Evolutionary conservation across 2,329 filamentous ascomycete genomes (phyloP).

Genomic region (Fusarium palustre): DNA sequence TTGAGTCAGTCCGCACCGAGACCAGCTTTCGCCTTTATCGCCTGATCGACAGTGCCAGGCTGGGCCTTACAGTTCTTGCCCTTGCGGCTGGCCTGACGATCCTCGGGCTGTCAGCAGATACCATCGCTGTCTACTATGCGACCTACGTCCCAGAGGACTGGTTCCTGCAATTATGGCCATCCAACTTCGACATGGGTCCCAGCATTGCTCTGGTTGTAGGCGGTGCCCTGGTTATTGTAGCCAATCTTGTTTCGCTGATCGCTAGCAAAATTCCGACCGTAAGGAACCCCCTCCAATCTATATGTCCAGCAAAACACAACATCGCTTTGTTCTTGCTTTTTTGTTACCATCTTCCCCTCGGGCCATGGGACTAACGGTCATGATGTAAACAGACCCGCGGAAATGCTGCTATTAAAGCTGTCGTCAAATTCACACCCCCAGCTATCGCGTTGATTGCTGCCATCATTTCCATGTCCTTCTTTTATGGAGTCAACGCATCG

Average conservation of each 20-base stretch:
- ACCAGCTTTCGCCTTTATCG: conserved; percentile 55
- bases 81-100: conserved; percentile 64
- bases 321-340: conserved; percentile 2
- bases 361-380: conserved; percentile 27
- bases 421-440: conserved; percentile 46
- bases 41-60: conserved; percentile 58
- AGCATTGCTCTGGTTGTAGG: conserved; percentile 66
- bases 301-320: not conserved
- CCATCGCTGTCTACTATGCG: conserved; percentile 65
- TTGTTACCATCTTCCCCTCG: not conserved
- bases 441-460: conserved; percentile 53
- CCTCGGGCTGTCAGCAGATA: conserved; percentile 66
- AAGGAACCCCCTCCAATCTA: conserved; percentile 48
- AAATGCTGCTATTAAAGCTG: conserved; percentile 33
- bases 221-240: conserved; percentile 61
- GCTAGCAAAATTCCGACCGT: conserved; percentile 63
- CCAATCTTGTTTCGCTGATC: conserved; percentile 61
- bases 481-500: conserved; percentile 68
- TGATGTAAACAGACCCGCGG: conserved; percentile 37
- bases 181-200: conserved; percentile 67
- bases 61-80: conserved; percentile 62
- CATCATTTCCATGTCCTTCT: conserved; percentile 66
- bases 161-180: conserved; percentile 68
- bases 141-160: conserved; percentile 63
- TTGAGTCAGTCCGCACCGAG: conserved; percentile 52